Base-by-base conservation (phyloP, 345 rosid species). In the Hypericum androsaemum region DNA sequence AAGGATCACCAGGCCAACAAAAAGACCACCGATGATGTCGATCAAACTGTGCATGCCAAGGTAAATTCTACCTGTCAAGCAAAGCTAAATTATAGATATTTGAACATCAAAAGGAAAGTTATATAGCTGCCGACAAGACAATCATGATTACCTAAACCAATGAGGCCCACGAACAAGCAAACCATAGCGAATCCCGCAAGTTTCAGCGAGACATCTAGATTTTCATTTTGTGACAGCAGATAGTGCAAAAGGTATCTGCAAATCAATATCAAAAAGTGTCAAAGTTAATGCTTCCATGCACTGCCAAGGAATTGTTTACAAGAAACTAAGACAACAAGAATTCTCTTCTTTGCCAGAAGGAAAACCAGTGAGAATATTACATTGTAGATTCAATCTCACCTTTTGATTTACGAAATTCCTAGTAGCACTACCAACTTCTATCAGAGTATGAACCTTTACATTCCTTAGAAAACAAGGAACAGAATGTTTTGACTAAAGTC, bases 21-120 rank as follows among this genome's bases (percentile, higher is more conserved):
- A 74, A 62, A 92, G 81, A 41, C 99, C 99, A 42, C 82, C 72
- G 0, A 85, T 50, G 70, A 92, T 58, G 64, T 92, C 99, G 7
- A 88, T 61, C 65, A 81, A 68, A 66, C 97, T 85, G 77, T 92
- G 98, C 98, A 92, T 92, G 57, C 98, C 98, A 11, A 92, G 90
- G 85, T 88, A 92, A 51, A 92, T 74, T 77, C 98, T 85, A 74
- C 97, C 98, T 92, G 64, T 50, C 69, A 80, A 72, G 63, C 35
- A 80, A 58, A 64, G 77, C n/a, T 53, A 49, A 36, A 38, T 52
- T 54, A 66, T 52, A 59, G 51, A 22, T 22, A 22, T 48, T 42
- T 9, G 3, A 39, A 39, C 22, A 54, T 37, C 50, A n/a, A 48
- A 38, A 28, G 2, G 13, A 0, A 38, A 52, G n/a, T 40, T 52